Conservation (phyloP, 2,329 filamentous ascomycete species). For the Cladophialophora immunda region DNA sequence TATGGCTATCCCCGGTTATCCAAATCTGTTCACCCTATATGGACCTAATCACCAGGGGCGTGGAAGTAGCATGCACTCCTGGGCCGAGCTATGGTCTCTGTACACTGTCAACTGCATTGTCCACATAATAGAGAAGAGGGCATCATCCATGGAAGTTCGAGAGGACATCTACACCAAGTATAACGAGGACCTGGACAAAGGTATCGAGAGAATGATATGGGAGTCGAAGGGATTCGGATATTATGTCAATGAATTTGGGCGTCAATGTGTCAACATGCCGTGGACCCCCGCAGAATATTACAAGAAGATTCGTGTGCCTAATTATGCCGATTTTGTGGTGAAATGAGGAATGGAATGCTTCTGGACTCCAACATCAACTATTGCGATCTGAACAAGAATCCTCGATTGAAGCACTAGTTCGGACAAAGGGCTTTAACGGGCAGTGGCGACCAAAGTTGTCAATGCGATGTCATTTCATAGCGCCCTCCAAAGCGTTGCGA, state of each 20-base stretch:
- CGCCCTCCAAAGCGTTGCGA: no score
- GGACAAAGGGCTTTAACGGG: no score
- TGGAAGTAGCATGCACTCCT: constrained; percentile 5
- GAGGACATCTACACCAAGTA: background rate
- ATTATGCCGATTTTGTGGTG: constrained; percentile 48
- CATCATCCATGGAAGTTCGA: background rate
- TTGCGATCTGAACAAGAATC: no score
- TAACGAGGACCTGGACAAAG: background rate
- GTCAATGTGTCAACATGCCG: constrained; percentile 10
- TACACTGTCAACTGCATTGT: constrained; percentile 7
- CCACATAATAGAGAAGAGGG: background rate
- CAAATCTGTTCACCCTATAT: background rate
- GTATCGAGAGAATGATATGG: background rate
- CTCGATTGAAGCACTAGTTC: no score
- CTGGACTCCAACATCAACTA: no score
- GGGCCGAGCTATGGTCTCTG: constrained; percentile 10
- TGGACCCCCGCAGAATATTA: constrained; percentile 10
- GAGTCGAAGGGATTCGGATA: background rate
- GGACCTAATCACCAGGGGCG: constrained; percentile 17
- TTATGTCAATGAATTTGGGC: constrained; percentile 7
- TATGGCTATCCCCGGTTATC: no score
- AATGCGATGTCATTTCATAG: no score
- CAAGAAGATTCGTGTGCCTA: background rate
- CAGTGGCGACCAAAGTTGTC: no score
- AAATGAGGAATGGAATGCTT: no score